These are phyloP conservation scores for Omphalotus olearius DNA, from an alignment of 1,284 basidiomycete species.

Conservation along the genomic window DNA sequence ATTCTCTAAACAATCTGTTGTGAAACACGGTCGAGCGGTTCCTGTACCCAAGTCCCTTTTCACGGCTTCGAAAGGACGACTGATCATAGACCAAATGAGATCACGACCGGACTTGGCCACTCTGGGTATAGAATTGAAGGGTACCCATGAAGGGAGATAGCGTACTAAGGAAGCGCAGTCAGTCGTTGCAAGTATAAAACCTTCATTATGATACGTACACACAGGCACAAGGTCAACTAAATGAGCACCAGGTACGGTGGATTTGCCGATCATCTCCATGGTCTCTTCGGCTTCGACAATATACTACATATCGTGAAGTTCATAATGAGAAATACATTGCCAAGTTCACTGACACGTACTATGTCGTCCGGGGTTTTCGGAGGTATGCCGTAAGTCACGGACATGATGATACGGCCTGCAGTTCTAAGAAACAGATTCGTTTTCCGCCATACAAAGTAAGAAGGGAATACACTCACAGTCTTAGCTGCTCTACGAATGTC, in stretches of 20 bases:
- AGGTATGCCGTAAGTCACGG: slow-evolving; percentile 23
- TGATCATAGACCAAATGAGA: slow-evolving; percentile 14
- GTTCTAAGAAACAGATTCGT: slow-evolving; percentile 15
- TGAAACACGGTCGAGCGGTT: slow-evolving; percentile 17
- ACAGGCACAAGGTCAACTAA: slow-evolving; percentile 21
- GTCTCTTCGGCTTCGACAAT: slow-evolving; percentile 21
- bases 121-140: slow-evolving; percentile 16
- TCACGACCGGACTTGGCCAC: slow-evolving; percentile 16
- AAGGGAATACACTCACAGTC: slow-evolving; percentile 10
- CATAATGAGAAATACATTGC: background rate
- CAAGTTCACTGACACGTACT: slow-evolving; percentile 13
- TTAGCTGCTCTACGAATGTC: slow-evolving; percentile 6
- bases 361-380: slow-evolving; percentile 18
- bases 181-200: background rate
- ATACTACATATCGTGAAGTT: slow-evolving; percentile 18
- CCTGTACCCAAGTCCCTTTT: slow-evolving; percentile 12
- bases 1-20: slow-evolving; percentile 16
- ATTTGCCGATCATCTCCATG: slow-evolving; percentile 20
- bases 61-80: slow-evolving; percentile 19
- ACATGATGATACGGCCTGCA: slow-evolving; percentile 22
- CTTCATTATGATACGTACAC: slow-evolving; percentile 9
- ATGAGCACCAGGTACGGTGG: slow-evolving; percentile 22
- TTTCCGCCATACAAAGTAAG: too few species aligned
- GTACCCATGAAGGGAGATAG: slow-evolving; percentile 15
- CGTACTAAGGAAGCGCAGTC: slow-evolving; percentile 5